phyloP scores from a whole-genome alignment of 2,329 filamentous ascomycete genomes.

The Plenodomus biglobosus region DNA sequence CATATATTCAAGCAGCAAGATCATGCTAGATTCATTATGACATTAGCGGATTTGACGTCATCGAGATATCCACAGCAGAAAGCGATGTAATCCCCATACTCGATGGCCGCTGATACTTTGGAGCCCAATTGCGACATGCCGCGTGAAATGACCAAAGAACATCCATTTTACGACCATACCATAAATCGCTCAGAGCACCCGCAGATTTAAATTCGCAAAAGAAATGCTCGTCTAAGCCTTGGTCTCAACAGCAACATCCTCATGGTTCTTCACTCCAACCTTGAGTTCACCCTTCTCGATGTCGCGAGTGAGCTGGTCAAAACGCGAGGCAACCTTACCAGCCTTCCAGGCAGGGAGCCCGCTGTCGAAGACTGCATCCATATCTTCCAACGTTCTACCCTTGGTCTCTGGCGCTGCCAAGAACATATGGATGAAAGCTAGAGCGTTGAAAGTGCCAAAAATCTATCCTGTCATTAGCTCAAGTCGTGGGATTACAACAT shows the following conservation, averaged over 20 bases:
- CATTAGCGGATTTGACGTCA: not conserved
- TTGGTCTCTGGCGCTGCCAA: constrained; percentile 46
- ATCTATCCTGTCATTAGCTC: constrained; percentile 13
- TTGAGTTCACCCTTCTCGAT: constrained; percentile 43
- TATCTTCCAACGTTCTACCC: constrained; percentile 46
- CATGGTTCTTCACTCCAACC: constrained; percentile 11
- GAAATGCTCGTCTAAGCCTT: constrained; percentile 11
- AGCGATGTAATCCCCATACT: not conserved
- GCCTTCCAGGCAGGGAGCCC: constrained; percentile 42
- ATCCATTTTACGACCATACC: not conserved
- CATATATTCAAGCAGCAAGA: not conserved
- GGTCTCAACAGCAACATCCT: constrained; percentile 19
- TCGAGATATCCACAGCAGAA: not conserved
- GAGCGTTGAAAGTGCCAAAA: constrained; percentile 44
- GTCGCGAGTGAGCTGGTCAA: constrained; percentile 39
- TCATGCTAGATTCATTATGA: not conserved
- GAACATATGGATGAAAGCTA: constrained; percentile 46
- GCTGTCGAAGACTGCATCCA: constrained; percentile 45
- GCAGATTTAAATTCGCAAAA: not conserved
- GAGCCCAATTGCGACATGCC: not conserved
- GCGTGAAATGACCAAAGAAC: not conserved
- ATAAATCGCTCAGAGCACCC: not conserved
- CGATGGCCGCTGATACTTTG: no score
- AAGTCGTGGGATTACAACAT: not conserved
- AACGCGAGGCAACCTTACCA: constrained; percentile 30